Percentiles rank a stretch among this genome's conserved stretches.
Conservation (phyloP, 805 yeast genomes). For the Ogataea pini region DNA sequence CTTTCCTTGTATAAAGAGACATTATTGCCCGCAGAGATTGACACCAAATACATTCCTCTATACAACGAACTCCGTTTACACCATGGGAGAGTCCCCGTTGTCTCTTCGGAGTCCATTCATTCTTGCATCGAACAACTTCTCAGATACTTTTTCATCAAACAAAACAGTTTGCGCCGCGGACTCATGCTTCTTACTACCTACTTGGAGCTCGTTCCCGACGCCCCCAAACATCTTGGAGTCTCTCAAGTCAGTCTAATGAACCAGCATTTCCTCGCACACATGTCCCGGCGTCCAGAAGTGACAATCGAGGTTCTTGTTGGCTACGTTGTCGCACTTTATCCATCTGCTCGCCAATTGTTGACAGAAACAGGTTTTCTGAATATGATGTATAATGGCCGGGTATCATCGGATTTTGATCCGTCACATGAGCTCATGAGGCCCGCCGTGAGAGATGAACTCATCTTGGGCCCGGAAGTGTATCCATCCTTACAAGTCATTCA, state of each 20-base stretch:
- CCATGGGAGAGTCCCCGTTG: conserved; percentile 12
- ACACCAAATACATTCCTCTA: conserved; percentile 6
- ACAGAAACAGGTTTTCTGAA: conserved; percentile 14
- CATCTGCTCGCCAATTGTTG: conserved; percentile 9
- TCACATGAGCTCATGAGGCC: conserved; percentile 15
- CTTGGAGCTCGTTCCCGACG: conserved; percentile 4
- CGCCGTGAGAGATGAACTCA: conserved; percentile 17
- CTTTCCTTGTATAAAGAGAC: conserved; percentile 13
- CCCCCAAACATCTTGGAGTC: background rate
- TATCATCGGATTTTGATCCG: conserved; percentile 5
- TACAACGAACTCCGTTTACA: conserved; percentile 13
- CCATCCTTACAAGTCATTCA: conserved; percentile 14
- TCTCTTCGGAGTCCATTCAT: conserved; percentile 9
- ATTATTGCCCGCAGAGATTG: conserved; percentile 2
- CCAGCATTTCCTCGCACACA: conserved; percentile 13
- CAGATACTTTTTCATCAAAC: conserved; percentile 14
- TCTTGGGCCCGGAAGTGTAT: background rate
- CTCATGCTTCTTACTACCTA: conserved; percentile 21
- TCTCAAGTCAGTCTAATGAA: conserved; percentile 10
- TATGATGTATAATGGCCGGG: conserved; percentile 15
- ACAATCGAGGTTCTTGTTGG: conserved; percentile 14
- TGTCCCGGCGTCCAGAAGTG: conserved; percentile 10
- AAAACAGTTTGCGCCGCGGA: conserved; percentile 14
- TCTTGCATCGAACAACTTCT: conserved; percentile 13
- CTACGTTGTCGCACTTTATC: conserved; percentile 18